phyloP scores from a whole-genome alignment of 2,329 filamentous ascomycete genomes.

The Botryotinia calthae region DNA sequence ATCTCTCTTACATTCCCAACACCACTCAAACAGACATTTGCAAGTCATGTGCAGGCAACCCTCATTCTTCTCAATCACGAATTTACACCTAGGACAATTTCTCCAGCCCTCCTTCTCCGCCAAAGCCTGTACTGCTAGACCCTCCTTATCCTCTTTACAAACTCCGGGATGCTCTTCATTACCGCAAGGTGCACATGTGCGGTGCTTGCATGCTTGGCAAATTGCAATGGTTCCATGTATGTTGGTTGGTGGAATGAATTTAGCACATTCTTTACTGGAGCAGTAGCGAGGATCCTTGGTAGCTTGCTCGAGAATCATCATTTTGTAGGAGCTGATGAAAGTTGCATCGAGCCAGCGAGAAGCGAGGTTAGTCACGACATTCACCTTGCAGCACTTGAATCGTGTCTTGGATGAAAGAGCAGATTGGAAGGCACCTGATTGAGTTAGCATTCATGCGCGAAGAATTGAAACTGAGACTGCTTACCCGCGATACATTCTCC shows the following conservation, averaged over 20 bases:
- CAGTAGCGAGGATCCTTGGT: constrained; percentile 36
- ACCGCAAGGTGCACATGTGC: constrained; percentile 32
- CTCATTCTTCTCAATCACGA: constrained; percentile 32
- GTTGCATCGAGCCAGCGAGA: constrained; percentile 18
- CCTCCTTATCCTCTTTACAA: constrained; percentile 33
- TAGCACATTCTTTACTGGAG: constrained; percentile 26
- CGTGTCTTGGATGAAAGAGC: constrained; percentile 25
- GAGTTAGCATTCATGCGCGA: background rate
- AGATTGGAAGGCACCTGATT: constrained; percentile 26
- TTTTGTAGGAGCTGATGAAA: constrained; percentile 28
- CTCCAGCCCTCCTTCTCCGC: constrained; percentile 34
- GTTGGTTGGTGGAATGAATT: constrained; percentile 33
- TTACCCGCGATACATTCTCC: constrained; percentile 27
- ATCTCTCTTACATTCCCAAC: constrained; percentile 33
- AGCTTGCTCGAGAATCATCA: constrained; percentile 32
- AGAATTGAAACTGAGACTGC: background rate
- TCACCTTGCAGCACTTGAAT: constrained; percentile 28
- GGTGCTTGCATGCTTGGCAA: constrained; percentile 27
- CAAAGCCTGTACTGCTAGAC: constrained; percentile 27
- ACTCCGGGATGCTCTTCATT: constrained; percentile 32
- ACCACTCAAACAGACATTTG: constrained; percentile 34
- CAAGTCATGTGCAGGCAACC: constrained; percentile 39
- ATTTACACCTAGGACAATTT: constrained; percentile 32
- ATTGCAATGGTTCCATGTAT: constrained; percentile 30
- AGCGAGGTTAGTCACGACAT: background rate